Evolutionary conservation across 192 early-diverging fungal species (phyloP), one percentile per base, ranked within the genome.

Genomic region (Dispira simplex): DNA sequence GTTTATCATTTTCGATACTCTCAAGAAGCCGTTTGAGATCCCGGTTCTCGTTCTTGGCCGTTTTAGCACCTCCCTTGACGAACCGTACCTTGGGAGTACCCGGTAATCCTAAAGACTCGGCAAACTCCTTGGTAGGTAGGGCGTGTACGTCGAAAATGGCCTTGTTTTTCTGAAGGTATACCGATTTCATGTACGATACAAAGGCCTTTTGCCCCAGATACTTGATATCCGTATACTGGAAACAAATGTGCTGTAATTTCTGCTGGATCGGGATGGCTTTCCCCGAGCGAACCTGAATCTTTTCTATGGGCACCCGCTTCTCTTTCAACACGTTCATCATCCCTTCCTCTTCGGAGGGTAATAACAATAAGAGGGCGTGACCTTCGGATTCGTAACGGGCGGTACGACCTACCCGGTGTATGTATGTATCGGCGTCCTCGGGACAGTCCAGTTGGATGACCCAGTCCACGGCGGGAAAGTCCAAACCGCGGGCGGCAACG

Each of bases 401-500:
- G 18, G 97, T 99, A 52, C 97, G 85, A 1, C 97, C 97, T 8
- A 97, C 97, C 52, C 97, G 89, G 69, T 99, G 97, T 71, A 99
- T 91, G 75, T 99, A 97, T 1, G 95, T 99, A 53, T 83, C 90
- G 45, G 87, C 86, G 76, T 96, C 89, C 70, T 97, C 97, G 46
- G 97, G 97, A 59, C 92, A 95, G 70, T 99, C 97, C 53, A 95
- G 67, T 65, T 99, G 97, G 46, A 99, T 81, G 39, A 99, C 97
- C 97, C 97, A 99, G 71, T 99, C 91, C 6, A 99, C 95, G 13
- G 92, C 87, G 0, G 97, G 95, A 67, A 99, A 96, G 74, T 99
- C 97, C 44, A 99, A 76, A 26, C 97, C 97, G 66, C 93, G 90
- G 4, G 96, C 88, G 13, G 96, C 92, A 69, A 99, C 82, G 70